Percentiles rank a stretch among this genome's conserved stretches.
Evolutionary conservation across 371 early-diverging fungal genomes (phyloP).

Genomic region (Apophysomyces ossiformis): DNA sequence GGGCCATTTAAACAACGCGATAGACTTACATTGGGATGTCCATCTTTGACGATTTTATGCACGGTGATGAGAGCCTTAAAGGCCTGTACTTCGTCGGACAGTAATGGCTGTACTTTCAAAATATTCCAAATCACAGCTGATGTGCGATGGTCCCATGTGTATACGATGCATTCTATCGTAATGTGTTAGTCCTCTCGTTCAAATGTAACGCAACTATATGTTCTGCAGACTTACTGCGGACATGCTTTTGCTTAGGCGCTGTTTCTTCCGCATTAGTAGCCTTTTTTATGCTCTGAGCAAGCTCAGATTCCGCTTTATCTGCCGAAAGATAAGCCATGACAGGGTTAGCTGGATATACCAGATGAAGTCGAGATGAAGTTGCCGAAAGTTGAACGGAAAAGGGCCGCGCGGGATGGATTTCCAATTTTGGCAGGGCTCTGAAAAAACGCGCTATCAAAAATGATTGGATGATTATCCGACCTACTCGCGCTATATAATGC

Average conservation of each 20-base stretch:
- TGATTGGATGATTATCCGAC: no score
- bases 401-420: slow-evolving; percentile 5
- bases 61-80: slow-evolving; percentile 95
- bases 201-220: neutral
- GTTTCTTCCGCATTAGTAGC: slow-evolving; percentile 89
- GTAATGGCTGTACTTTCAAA: slow-evolving; percentile 84
- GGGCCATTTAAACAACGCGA: neutral
- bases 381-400: slow-evolving; percentile 5
- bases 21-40: slow-evolving; percentile 77
- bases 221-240: slow-evolving; percentile 67
- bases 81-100: slow-evolving; percentile 91
- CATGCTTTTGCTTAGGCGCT: slow-evolving; percentile 98
- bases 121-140: slow-evolving; percentile 88
- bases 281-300: slow-evolving; percentile 88
- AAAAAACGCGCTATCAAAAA: no score
- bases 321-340: slow-evolving; percentile 54
- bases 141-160: slow-evolving; percentile 93
- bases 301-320: slow-evolving; percentile 86
- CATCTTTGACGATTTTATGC: slow-evolving; percentile 95
- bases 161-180: slow-evolving; percentile 79
- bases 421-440: neutral
- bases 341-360: slow-evolving; percentile 6
- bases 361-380: slow-evolving; percentile 13
- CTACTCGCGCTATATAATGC: no score
- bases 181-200: neutral